Evolutionary conservation across 345 rosid genomes (phyloP).

Genomic region (Carallia pectinifolia): DNA sequence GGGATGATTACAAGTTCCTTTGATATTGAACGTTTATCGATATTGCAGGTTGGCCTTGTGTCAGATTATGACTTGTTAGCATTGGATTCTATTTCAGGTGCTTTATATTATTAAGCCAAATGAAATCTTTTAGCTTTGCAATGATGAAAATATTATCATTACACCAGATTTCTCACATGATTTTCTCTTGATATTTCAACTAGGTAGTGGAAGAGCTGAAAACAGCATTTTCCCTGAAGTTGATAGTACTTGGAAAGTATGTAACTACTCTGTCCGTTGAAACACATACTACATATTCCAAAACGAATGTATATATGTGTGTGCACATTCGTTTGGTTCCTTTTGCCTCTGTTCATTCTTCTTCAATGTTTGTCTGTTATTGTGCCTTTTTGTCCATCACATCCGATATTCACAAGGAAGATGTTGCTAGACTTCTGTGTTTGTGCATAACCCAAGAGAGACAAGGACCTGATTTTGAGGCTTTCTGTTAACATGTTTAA

Average conservation of each 20-base stretch:
- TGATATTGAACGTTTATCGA: slow-evolving; percentile 12
- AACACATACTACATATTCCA: too few species aligned
- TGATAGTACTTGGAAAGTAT: slow-evolving; percentile 93
- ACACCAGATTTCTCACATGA: slow-evolving; percentile 8
- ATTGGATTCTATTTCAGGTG: slow-evolving; percentile 91
- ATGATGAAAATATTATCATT: not conserved
- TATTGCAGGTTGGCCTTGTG: slow-evolving; percentile 88
- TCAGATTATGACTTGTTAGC: slow-evolving; percentile 93
- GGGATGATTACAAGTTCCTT: not conserved
- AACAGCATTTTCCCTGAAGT: slow-evolving; percentile 89
- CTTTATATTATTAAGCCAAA: slow-evolving; percentile 13
- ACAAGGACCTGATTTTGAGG: not conserved
- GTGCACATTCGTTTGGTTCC: not conserved
- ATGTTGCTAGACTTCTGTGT: not conserved
- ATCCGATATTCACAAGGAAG: not conserved
- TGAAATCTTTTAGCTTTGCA: too few species aligned
- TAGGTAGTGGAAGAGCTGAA: slow-evolving; percentile 61
- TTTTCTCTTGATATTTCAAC: slow-evolving; percentile 17
- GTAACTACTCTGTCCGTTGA: slow-evolving; percentile 26
- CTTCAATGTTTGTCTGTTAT: not conserved
- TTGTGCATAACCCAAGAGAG: not conserved
- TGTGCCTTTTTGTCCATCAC: not conserved
- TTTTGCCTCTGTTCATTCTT: not conserved
- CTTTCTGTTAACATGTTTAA: not conserved
- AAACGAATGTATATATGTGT: too few species aligned